These are phyloP conservation scores for Neostapfia colusana DNA, from an alignment of 176 grass and related monocot species.

Conservation along the genomic window DNA sequence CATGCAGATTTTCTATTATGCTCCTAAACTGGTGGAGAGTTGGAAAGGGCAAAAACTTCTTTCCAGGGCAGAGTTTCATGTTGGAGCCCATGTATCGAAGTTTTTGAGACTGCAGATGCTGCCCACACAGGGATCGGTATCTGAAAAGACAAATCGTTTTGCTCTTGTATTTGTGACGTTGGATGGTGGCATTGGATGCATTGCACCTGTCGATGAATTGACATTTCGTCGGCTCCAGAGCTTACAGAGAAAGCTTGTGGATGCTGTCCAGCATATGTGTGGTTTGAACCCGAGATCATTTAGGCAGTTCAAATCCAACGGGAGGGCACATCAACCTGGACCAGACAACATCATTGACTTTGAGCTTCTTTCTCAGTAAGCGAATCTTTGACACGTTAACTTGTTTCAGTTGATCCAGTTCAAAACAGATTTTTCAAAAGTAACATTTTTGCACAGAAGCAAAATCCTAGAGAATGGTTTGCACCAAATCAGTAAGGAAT, in stretches of 20 bases:
- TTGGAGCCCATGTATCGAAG: slow-evolving; percentile 70
- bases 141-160: slow-evolving; percentile 88
- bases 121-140: slow-evolving; percentile 50
- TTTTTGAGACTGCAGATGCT: slow-evolving; percentile 92
- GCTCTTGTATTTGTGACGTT: slow-evolving; percentile 80
- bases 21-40: slow-evolving; percentile 88
- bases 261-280: slow-evolving; percentile 70
- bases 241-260: slow-evolving; percentile 78
- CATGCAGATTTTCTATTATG: slow-evolving; percentile 92
- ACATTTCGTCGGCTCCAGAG: slow-evolving; percentile 78
- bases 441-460: background rate
- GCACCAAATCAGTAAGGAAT: background rate
- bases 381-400: slow-evolving; percentile 19
- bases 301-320: slow-evolving; percentile 69
- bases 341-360: slow-evolving; percentile 89
- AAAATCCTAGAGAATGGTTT: background rate
- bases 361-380: slow-evolving; percentile 89
- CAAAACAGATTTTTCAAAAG: background rate
- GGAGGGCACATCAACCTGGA: slow-evolving; percentile 83
- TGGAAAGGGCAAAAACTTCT: slow-evolving; percentile 98
- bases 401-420: slow-evolving; percentile 7
- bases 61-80: slow-evolving; percentile 81
- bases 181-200: slow-evolving; percentile 93
- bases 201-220: slow-evolving; percentile 84
- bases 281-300: slow-evolving; percentile 87